phyloP scores from a whole-genome alignment of 257 asterid genomes.

The Handroanthus guayacan region DNA sequence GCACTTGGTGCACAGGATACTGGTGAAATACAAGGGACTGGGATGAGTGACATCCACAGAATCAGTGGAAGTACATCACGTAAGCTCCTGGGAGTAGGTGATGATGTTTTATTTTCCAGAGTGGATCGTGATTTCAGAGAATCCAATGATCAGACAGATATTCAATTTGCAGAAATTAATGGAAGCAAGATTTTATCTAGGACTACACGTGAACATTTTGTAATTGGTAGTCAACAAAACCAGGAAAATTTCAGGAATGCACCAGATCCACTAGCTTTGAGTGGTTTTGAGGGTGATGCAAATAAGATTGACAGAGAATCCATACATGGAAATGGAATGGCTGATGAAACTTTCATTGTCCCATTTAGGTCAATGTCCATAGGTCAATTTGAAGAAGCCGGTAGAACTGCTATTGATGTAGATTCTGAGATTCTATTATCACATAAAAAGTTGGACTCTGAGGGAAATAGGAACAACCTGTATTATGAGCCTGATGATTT shows the following conservation, averaged over 20 bases:
- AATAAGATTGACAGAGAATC: conserved; percentile 51
- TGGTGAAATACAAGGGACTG: conserved; percentile 54
- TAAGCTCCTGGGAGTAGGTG: conserved; percentile 55
- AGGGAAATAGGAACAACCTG: conserved; percentile 50
- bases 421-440: conserved; percentile 72
- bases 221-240: conserved; percentile 53
- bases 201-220: conserved; percentile 66
- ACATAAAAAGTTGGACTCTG: conserved; percentile 55
- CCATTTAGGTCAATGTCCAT: conserved; percentile 81
- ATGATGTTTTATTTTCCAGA: conserved; percentile 53
- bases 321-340: conserved; percentile 56
- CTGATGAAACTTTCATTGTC: conserved; percentile 79
- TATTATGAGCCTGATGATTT: conserved; percentile 84
- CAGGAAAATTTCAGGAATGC: conserved; percentile 51
- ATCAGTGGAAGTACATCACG: conserved; percentile 43
- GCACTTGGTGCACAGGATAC: conserved; percentile 50
- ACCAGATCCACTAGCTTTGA: conserved; percentile 58
- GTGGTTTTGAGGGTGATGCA: conserved; percentile 49
- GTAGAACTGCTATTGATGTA: conserved; percentile 67
- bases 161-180: conserved; percentile 65
- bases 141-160: conserved; percentile 44
- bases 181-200: conserved; percentile 60
- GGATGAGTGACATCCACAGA: conserved; percentile 41
- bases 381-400: conserved; percentile 57
- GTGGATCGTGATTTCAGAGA: conserved; percentile 48